Percentiles rank a stretch among this genome's conserved stretches.
phyloP scores from a whole-genome alignment of 768 basidiomycete species.

The Trametes coccinea region DNA sequence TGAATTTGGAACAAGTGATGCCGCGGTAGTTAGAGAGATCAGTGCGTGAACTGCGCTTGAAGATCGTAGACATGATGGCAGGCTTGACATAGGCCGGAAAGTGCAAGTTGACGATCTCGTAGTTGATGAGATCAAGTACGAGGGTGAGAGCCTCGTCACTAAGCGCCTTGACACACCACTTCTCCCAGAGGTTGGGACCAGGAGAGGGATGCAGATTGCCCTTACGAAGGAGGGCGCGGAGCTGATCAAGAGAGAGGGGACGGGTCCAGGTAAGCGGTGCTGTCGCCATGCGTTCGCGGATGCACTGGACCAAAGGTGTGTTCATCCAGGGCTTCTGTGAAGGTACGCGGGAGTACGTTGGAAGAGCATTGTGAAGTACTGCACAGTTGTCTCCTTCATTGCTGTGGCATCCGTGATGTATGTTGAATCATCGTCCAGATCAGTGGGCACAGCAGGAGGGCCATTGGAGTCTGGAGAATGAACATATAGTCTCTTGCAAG shows the following conservation, averaged over 20 bases:
- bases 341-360: no score
- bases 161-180: conserved; percentile 35
- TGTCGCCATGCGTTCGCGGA: no score
- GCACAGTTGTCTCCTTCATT: no score
- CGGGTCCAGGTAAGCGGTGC: no score
- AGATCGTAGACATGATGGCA: conserved; percentile 30
- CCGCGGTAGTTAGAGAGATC: conserved; percentile 35
- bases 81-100: conserved; percentile 33
- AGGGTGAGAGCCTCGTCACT: conserved; percentile 25
- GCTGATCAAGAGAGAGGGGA: conserved; percentile 12
- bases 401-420: no score
- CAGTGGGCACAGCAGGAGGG: no score
- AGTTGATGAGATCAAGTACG: conserved; percentile 33
- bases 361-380: no score
- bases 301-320: no score
- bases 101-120: conserved; percentile 25
- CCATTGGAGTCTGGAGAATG: no score
- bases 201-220: conserved; percentile 35
- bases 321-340: no score
- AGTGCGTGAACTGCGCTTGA: conserved; percentile 30
- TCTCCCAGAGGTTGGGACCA: conserved; percentile 38
- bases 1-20: conserved; percentile 28
- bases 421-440: no score
- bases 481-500: no score
- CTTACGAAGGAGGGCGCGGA: conserved; percentile 27